Evolutionary conservation across 768 basidiomycete genomes (phyloP).

Genomic region (Lactarius hatsudake): DNA sequence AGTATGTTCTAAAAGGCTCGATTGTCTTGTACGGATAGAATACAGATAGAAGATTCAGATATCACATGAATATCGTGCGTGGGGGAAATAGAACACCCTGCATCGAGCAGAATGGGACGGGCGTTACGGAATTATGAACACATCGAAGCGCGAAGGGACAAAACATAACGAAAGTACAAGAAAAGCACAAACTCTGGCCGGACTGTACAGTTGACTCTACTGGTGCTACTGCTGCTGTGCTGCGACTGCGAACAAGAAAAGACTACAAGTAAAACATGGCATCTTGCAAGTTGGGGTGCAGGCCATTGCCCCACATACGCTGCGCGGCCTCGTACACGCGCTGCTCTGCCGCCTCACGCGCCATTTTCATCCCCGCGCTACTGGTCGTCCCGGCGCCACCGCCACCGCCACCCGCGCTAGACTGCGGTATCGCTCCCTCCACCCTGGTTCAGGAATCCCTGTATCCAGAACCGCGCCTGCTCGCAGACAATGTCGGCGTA

Average conservation of each 20-base stretch:
- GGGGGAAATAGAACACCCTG: background rate
- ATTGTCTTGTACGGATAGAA: background rate
- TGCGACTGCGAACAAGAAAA: background rate
- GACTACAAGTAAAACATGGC: conserved; percentile 75
- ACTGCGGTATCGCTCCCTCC: conserved; percentile 35
- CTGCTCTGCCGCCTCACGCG: conserved; percentile 34
- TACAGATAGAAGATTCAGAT: background rate
- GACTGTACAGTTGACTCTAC: background rate
- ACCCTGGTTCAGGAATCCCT: conserved; percentile 56
- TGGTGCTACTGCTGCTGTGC: background rate
- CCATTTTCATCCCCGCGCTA: conserved; percentile 29
- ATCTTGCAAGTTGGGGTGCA: conserved; percentile 54
- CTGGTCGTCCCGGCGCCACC: conserved; percentile 37
- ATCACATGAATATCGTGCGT: background rate
- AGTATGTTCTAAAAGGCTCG: background rate
- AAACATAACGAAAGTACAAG: background rate
- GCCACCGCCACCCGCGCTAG: conserved; percentile 17
- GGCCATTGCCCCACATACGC: conserved; percentile 35
- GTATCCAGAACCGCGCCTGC: conserved; percentile 71
- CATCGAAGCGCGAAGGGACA: background rate
- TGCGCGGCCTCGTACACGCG: conserved; percentile 42
- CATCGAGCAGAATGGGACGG: background rate
- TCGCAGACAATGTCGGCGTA: conserved; percentile 84
- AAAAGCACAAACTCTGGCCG: background rate
- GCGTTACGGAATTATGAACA: background rate